A percentile compares a stretch with the other conserved stretches of the same genome.
These are phyloP conservation scores for Penicillium lividum DNA, from an alignment of 495 filamentous ascomycete species.

Conservation along the genomic window DNA sequence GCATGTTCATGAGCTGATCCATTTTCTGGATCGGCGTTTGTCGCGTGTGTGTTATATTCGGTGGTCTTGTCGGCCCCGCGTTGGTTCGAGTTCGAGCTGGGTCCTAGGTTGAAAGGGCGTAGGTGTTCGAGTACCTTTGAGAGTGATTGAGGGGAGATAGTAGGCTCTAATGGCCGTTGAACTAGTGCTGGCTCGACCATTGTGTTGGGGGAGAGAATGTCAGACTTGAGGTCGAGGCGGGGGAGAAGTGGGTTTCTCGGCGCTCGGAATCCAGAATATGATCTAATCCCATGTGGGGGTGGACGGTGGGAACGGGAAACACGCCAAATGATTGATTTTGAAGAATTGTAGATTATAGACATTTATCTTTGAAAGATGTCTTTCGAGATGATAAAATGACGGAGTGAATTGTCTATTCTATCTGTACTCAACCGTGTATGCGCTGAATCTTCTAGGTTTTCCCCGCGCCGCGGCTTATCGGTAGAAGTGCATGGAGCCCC, in stretches of 20 bases:
- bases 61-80: slow-evolving; percentile 17
- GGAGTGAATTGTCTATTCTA: neutral
- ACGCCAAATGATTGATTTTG: neutral
- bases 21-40: slow-evolving; percentile 11
- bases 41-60: slow-evolving; percentile 7
- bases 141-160: slow-evolving; percentile 2
- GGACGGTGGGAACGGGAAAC: neutral
- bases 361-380: neutral
- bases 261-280: slow-evolving; percentile 18
- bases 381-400: neutral
- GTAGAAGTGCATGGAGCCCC: slow-evolving; percentile 19
- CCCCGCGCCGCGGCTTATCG: slow-evolving; percentile 22
- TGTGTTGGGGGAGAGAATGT: slow-evolving; percentile 11
- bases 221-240: slow-evolving; percentile 19
- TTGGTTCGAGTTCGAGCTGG: slow-evolving; percentile 7
- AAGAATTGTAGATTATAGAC: neutral
- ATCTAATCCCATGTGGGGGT: slow-evolving; percentile 26
- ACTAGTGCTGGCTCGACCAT: slow-evolving; percentile 17
- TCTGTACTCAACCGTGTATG: neutral
- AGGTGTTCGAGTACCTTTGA: slow-evolving; percentile 20
- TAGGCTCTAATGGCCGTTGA: slow-evolving; percentile 3
- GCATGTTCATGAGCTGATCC: slow-evolving; percentile 10
- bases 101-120: slow-evolving; percentile 16
- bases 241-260: slow-evolving; percentile 24
- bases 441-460: slow-evolving; percentile 12